A percentile compares a stretch with the other conserved stretches of the same genome.
Evolutionary conservation across 164 flowering plant species (phyloP).

Genomic region (Liriodendron chinense): DNA sequence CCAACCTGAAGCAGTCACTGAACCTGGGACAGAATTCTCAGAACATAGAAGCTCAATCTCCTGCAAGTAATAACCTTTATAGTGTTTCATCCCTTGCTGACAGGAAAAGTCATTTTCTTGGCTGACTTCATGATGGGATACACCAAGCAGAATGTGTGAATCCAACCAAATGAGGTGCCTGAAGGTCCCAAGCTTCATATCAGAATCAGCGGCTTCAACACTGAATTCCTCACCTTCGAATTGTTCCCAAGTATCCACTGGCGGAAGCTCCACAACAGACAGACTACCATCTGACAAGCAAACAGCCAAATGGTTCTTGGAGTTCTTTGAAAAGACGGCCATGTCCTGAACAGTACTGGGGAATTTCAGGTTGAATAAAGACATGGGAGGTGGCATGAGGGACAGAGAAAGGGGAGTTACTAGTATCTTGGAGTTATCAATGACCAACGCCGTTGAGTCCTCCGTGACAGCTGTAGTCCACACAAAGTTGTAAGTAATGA

Average conservation of each 20-base stretch:
- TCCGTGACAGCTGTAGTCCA: slow-evolving; percentile 83
- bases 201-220: slow-evolving; percentile 51
- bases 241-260: slow-evolving; percentile 64
- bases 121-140: slow-evolving; percentile 42
- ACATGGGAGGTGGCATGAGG: slow-evolving; percentile 92
- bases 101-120: slow-evolving; percentile 15
- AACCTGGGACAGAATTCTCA: slow-evolving; percentile 61
- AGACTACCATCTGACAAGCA: slow-evolving; percentile 62
- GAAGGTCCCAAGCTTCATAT: slow-evolving; percentile 38
- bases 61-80: slow-evolving; percentile 40
- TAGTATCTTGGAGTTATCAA: slow-evolving; percentile 66
- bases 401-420: slow-evolving; percentile 69
- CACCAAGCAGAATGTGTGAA: slow-evolving; percentile 59
- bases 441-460: slow-evolving; percentile 77
- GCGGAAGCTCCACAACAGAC: slow-evolving; percentile 74
- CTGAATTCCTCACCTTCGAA: slow-evolving; percentile 73
- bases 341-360: slow-evolving; percentile 53
- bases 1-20: slow-evolving; percentile 76
- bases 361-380: slow-evolving; percentile 59
- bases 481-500: slow-evolving; percentile 53
- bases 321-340: slow-evolving; percentile 43
- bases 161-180: slow-evolving; percentile 83
- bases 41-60: slow-evolving; percentile 70
- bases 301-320: slow-evolving; percentile 63
- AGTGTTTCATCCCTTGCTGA: slow-evolving; percentile 9